Evolutionary conservation across 352 stramenopile species (phyloP), one percentile per base, ranked within the genome.

Genomic region (Phytopythium aichiense): DNA sequence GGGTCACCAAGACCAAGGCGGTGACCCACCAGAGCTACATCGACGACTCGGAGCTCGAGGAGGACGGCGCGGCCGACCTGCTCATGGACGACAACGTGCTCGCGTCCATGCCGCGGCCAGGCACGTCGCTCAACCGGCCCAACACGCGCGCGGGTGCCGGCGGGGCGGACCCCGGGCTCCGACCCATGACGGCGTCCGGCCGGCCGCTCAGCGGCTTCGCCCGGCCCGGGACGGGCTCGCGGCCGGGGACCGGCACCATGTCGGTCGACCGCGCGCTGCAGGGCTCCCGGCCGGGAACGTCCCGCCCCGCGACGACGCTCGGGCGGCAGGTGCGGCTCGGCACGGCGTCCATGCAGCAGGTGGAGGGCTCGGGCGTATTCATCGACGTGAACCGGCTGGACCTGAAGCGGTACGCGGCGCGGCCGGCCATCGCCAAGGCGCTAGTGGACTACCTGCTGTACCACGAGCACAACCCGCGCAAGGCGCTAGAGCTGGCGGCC

Each of bases 31-130:
- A 96, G 64, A 93, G 87, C 60, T 97, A 80, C 72, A 81, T 98
- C 38, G 92, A 98, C 71, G 92, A 98, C 70, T 96, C 89, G 53
- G 91, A 97, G 64, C 81, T 97, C 52, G 89, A 97, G 61, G 91
- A 97, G 45, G 82, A 97, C 67, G 91, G 91, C 58, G 86, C 92
- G 1, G 90, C 88, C 0, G 92, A 98, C 50, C 58, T 97, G 56
- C 74, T 98, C n/a, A 77, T 98, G 70, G 92, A 98, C 64, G 92
- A 97, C 66, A 96, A 98, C 69, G 91, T 88, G 60, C 92, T 95
- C 60, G 89, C 91, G 13, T 74, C 86, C 12, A 87, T 96, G 73
- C 91, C 92, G 15, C 78, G 81, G 2, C 92, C 92, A 0, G 90
- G 89, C 9, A 98, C 92, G 33, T 97, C 89, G 11, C 77, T 98